These are phyloP conservation scores for Peniophora sp. DNA, from an alignment of 1,284 basidiomycete species.

Conservation along the genomic window DNA sequence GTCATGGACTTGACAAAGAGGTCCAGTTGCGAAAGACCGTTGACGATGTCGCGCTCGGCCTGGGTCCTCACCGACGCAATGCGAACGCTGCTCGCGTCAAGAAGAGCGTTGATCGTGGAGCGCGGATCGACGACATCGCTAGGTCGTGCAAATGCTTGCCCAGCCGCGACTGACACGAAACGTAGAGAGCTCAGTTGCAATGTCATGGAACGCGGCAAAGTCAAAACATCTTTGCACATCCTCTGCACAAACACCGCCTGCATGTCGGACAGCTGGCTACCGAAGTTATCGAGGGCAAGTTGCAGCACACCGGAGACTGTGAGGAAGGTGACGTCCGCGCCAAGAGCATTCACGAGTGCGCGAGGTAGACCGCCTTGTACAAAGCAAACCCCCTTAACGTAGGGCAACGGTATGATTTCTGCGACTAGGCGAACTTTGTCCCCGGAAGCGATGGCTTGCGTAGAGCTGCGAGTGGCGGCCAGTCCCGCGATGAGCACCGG, in stretches of 20 bases:
- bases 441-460: neutral
- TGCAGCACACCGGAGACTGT: neutral
- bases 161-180: neutral
- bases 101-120: neutral
- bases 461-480: neutral
- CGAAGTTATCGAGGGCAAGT: neutral
- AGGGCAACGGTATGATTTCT: neutral
- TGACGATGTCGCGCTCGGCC: constrained; percentile 12
- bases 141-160: neutral
- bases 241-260: neutral
- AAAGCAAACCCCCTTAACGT: neutral
- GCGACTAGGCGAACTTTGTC: neutral
- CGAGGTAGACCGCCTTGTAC: neutral
- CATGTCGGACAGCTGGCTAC: neutral
- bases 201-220: neutral
- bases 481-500: neutral
- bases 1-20: constrained; percentile 23
- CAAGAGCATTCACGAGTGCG: neutral
- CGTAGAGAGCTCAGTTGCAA: neutral
- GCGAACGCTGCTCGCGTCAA: neutral
- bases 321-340: neutral
- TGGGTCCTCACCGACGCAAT: neutral
- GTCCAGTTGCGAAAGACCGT: constrained; percentile 16
- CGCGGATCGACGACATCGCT: neutral
- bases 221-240: neutral